phyloP scores from a whole-genome alignment of 2,329 filamentous ascomycete species.

The Eurotiales sp. region DNA sequence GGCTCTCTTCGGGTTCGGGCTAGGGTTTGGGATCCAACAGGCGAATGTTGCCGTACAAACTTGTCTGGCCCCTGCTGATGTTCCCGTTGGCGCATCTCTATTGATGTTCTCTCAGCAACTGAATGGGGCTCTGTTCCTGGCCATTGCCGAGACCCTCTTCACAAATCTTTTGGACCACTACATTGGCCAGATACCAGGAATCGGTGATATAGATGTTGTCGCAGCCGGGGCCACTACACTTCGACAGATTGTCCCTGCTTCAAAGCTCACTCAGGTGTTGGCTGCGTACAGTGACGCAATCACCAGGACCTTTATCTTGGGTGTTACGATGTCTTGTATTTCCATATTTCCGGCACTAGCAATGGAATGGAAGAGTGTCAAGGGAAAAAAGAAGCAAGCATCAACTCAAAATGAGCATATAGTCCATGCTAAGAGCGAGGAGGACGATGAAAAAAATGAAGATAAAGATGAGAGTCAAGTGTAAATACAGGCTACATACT shows the following conservation, averaged over 20 bases:
- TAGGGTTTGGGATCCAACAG: slow-evolving; percentile 25
- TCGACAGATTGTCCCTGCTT: background rate
- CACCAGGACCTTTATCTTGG: background rate
- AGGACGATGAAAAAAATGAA: too few relatives aligned
- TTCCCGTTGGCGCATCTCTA: slow-evolving; percentile 32
- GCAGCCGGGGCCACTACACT: slow-evolving; percentile 32
- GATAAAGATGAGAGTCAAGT: too few relatives aligned
- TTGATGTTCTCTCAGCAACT: slow-evolving; percentile 35
- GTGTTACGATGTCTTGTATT: background rate
- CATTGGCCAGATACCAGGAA: slow-evolving; percentile 23
- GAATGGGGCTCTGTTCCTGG: slow-evolving; percentile 34
- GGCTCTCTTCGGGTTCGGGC: slow-evolving; percentile 19
- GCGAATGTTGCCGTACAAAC: slow-evolving; percentile 33
- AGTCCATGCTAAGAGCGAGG: too few relatives aligned
- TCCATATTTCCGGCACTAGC: background rate
- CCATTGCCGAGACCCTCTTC: slow-evolving; percentile 36
- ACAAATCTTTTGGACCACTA: slow-evolving; percentile 30
- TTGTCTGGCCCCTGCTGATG: slow-evolving; percentile 25
- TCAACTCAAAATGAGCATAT: too few relatives aligned
- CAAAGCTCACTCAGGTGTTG: background rate
- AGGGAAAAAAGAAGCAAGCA: slow-evolving; percentile 1
- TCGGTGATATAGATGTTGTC: slow-evolving; percentile 27
- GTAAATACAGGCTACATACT: too few relatives aligned
- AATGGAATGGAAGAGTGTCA: slow-evolving; percentile 3
- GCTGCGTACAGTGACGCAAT: background rate